Conservation (phyloP, 2,329 filamentous ascomycete genomes). For the Phialophora macrospora region DNA sequence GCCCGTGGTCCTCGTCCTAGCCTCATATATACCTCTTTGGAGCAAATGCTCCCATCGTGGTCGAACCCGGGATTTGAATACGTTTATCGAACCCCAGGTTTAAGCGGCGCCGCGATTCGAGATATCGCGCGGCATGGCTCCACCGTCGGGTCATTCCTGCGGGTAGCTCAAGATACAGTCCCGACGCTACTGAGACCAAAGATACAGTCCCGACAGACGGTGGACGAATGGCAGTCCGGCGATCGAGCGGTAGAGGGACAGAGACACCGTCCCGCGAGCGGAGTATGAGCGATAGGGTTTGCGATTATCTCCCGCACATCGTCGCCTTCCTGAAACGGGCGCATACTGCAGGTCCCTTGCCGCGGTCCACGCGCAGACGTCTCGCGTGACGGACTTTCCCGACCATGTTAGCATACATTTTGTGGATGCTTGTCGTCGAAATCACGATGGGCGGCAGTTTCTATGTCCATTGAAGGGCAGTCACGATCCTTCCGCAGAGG, state of each 20-base stretch:
- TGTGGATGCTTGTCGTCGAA: neutral
- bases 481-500: neutral
- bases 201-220: no score
- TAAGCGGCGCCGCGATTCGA: neutral
- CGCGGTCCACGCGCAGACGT: neutral
- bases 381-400: slow-evolving; percentile 5
- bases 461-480: neutral
- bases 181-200: no score
- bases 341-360: neutral
- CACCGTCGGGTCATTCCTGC: neutral
- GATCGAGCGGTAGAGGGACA: neutral
- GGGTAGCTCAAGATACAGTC: slow-evolving; percentile 12
- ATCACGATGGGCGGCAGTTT: neutral
- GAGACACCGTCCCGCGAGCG: slow-evolving; percentile 13
- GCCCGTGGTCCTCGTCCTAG: neutral
- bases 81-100: neutral
- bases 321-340: slow-evolving; percentile 9
- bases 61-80: neutral
- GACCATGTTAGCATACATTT: neutral
- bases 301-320: neutral
- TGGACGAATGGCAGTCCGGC: neutral
- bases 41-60: neutral
- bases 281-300: slow-evolving; percentile 7
- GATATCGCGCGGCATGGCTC: neutral
- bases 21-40: neutral